Evolutionary conservation across 2,329 filamentous ascomycete species (phyloP).

Genomic region (Aspergillus glaucus): DNA sequence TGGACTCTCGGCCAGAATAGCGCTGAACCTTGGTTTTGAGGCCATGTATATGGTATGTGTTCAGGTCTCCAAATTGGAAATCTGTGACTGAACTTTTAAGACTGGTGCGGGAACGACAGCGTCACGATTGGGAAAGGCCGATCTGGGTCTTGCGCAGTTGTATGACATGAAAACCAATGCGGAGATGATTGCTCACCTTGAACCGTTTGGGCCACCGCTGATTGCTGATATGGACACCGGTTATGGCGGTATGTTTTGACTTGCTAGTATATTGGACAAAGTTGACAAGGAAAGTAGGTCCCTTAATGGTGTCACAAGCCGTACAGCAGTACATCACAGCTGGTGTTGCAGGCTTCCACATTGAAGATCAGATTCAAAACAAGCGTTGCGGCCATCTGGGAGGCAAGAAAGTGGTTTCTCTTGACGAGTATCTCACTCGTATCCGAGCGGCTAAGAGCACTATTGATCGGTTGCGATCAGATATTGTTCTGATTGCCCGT

Average conservation of each 20-base stretch:
- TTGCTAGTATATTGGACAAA: no score
- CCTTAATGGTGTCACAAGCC: constrained; percentile 42
- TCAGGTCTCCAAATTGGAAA: background rate
- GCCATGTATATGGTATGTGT: constrained; percentile 60
- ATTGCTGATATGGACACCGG: constrained; percentile 55
- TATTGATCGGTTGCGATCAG: constrained; percentile 28
- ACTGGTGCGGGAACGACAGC: constrained; percentile 58
- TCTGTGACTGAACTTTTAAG: constrained; percentile 33
- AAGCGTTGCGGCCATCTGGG: constrained; percentile 37
- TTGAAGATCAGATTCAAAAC: constrained; percentile 50
- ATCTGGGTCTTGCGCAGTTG: constrained; percentile 56
- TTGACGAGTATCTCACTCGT: constrained; percentile 29
- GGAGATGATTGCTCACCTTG: constrained; percentile 58
- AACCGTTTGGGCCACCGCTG: constrained; percentile 48
- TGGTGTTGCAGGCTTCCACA: constrained; percentile 51
- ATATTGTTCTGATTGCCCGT: constrained; percentile 40
- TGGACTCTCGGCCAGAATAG: constrained; percentile 59
- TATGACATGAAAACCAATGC: constrained; percentile 59
- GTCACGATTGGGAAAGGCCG: constrained; percentile 56
- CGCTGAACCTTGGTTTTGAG: constrained; percentile 57
- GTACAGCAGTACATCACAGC: constrained; percentile 46
- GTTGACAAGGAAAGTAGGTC: constrained; percentile 21
- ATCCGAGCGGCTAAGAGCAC: constrained; percentile 32
- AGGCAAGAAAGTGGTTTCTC: constrained; percentile 33
- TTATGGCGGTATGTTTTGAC: constrained; percentile 37